Base-by-base conservation (phyloP, 345 rosid species). In the Arabidopsis arenosa region DNA sequence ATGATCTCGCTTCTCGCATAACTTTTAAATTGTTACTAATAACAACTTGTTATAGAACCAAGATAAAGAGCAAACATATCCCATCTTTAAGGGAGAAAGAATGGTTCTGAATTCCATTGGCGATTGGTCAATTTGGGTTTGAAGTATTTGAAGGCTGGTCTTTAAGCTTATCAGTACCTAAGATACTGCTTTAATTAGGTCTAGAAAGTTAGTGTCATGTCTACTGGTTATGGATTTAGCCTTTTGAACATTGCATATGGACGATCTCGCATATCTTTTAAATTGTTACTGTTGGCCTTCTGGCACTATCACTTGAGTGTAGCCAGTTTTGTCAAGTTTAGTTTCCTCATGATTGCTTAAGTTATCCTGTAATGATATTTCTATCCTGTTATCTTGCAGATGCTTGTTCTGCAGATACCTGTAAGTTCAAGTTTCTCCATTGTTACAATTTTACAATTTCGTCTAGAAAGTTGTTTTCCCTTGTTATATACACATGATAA, bases 351-450 rank as follows among this genome's bases (percentile, higher is more conserved):
- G 72, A 30, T 64, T 64, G 14, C 76, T 30, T 18, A 40, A 55
- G 18, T n/a, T 26, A 48, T 30, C 3, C 14, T 26, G 9, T 47
- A 63, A 26, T 64, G 48, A 71, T 72, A 57, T 48, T 49, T 71
- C 54, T 72, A 12, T 32, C 41, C 44, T 77, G 35, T 81, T 54
- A n/a, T 82, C 80, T 75, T 88, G 92, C 91, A 94, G 98, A 85
- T 92, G 69, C 87, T 90, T 72, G 81, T 92, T 67, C 77, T 92
- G 45, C 87, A 89, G 73, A 79, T 88, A 70, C 89, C 88, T 5
- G 98, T 94, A 86, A 89, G 98, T 87, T 67, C 60, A 69, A 43
- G 52, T 59, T 55, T 17, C 76, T 57, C 66, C 72, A 44, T 74
- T 32, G 35, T 74, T 69, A 23, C 55, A 44, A 13, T 44, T 70